Evolutionary conservation across 2,329 filamentous ascomycete genomes (phyloP), one percentile per base, ranked within the genome.

Genomic region (Rutstroemia sp.): DNA sequence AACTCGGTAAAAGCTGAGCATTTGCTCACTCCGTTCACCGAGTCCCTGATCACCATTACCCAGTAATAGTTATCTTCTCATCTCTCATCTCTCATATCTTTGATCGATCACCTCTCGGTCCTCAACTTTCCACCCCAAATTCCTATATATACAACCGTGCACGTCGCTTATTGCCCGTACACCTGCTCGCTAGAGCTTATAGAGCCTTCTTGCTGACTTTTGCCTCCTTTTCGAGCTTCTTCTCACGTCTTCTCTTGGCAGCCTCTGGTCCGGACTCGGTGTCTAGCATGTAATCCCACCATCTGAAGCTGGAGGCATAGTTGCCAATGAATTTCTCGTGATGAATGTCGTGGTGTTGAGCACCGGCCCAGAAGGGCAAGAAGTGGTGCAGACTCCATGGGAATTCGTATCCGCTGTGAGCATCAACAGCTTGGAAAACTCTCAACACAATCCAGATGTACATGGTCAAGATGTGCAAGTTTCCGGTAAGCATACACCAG

Each of bases 291-390:
- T 88, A 95, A 77, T 99, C 94, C 94, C 94, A 99, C 94, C 94
- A 99, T 73, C 92, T 83, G 84, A 99, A 99, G 79, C 90, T 95
- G 71, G 91, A 96, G 52, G 92, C 79, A 72, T 97, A 99, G 79
- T 99, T 99, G 67, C 94, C 94, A 62, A 99, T 91, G 76, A 99
- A 99, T 71, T 91, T 90, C 79, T 99, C 94, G 76, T 99, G 94
- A 76, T 99, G 94, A 46, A 91, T 78, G 70, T 99, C 94, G 77
- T 99, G 94, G 76, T 97, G 92, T 67, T 95, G 86, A 55, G 94
- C 94, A 61, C 94, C 94, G 55, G 92, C 92, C 94, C 94, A 99
- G 82, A 99, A 92, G 38, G 94, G 94, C 52, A 99, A 77, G 79
- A 97, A 88, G 74, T 96, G 90, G 74, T 92, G 90, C 75, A 99